Evolutionary conservation across 257 asterid species (phyloP).

Genomic region (Fraxinus anomala): DNA sequence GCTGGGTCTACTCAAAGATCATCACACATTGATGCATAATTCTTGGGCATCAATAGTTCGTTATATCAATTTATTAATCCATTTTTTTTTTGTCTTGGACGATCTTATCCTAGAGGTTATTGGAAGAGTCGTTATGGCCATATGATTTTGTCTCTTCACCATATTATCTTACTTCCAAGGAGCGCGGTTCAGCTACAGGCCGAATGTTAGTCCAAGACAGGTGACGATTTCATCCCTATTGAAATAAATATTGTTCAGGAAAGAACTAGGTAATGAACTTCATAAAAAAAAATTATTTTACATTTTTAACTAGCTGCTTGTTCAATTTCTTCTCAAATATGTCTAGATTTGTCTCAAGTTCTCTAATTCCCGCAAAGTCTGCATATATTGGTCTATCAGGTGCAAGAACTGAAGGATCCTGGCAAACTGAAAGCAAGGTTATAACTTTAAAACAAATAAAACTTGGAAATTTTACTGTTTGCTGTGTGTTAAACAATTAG

Average conservation of each 20-base stretch:
- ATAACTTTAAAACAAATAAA: slow-evolving; percentile 5
- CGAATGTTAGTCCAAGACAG: slow-evolving; percentile 48
- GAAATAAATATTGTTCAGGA: background rate
- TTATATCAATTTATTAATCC: background rate
- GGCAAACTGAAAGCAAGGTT: slow-evolving; percentile 70
- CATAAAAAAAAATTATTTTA: too few species aligned
- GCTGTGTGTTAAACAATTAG: too few species aligned
- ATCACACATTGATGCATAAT: background rate
- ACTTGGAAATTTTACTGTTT: background rate
- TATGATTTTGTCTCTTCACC: slow-evolving; percentile 48
- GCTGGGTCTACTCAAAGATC: background rate
- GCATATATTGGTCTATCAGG: slow-evolving; percentile 52
- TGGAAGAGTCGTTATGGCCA: slow-evolving; percentile 44
- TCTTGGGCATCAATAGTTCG: background rate
- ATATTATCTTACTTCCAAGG: slow-evolving; percentile 43
- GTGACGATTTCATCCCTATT: slow-evolving; percentile 16
- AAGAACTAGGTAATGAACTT: background rate
- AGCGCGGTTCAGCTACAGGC: slow-evolving; percentile 57
- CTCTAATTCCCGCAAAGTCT: slow-evolving; percentile 44
- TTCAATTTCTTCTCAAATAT: slow-evolving; percentile 6
- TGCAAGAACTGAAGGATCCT: slow-evolving; percentile 49
- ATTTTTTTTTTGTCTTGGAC: slow-evolving; percentile 7
- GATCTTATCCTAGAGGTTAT: slow-evolving; percentile 37
- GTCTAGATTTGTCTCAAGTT: slow-evolving; percentile 44
- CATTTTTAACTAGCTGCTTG: background rate